These are phyloP conservation scores for Dipteronia dyeriana DNA, from an alignment of 345 rosid genomes.

Conservation along the genomic window DNA sequence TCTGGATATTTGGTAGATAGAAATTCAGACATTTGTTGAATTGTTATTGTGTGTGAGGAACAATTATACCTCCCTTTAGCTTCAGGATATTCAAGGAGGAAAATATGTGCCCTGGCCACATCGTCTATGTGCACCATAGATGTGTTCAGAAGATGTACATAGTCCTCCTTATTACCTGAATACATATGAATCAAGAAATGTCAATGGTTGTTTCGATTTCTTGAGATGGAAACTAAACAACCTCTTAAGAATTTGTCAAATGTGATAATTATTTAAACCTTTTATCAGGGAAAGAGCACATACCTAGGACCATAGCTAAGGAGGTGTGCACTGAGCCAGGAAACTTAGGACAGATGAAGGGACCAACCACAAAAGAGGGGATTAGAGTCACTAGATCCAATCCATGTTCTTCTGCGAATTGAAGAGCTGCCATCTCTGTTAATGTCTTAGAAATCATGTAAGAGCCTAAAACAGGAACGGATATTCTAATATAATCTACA, in stretches of 20 bases:
- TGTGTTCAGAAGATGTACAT: background rate
- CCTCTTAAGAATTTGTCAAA: too few species aligned
- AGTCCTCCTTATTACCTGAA: conserved; percentile 7
- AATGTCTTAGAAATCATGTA: conserved; percentile 34
- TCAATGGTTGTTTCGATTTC: background rate
- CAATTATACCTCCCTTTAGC: conserved; percentile 48
- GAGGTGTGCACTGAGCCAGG: conserved; percentile 19
- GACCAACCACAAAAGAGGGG: conserved; percentile 40
- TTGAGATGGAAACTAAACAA: too few species aligned
- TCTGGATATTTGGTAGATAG: conserved; percentile 38
- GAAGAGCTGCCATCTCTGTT: conserved; percentile 34
- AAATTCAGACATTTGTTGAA: conserved; percentile 25
- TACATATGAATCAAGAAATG: background rate
- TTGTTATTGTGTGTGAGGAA: conserved; percentile 27
- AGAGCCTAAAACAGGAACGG: background rate
- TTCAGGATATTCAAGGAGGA: conserved; percentile 34
- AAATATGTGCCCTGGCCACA: conserved; percentile 42
- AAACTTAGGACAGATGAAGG: conserved; percentile 38
- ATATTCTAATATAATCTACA: conserved; percentile 11
- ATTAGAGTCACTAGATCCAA: conserved; percentile 42
- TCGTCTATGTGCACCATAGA: conserved; percentile 44
- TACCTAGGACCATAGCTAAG: conserved; percentile 34
- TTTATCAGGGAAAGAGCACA: background rate
- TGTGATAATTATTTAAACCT: background rate
- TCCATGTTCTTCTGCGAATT: conserved; percentile 34